phyloP scores from a whole-genome alignment of 2,329 filamentous ascomycete genomes.

The Fusarium chuoi region DNA sequence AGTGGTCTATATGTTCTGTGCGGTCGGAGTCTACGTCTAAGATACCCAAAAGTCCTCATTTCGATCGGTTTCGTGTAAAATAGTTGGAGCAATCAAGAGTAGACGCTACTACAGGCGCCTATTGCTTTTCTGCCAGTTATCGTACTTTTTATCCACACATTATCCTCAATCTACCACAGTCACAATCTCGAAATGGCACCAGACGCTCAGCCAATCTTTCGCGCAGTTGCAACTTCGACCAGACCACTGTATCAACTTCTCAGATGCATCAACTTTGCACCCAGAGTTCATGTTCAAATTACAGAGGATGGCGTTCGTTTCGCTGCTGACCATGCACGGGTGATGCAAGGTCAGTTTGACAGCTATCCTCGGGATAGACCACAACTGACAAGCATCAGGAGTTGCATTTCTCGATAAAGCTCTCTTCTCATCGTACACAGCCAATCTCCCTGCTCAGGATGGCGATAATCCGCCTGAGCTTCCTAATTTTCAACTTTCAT shows the following conservation, averaged over 20 bases:
- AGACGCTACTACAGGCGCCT: conserved; percentile 45
- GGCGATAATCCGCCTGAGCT: conserved; percentile 57
- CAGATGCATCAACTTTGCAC: conserved; percentile 68
- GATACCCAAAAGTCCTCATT: conserved; percentile 55
- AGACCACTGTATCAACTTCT: conserved; percentile 75
- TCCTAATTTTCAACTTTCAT: conserved; percentile 85
- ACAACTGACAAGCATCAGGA: conserved; percentile 41
- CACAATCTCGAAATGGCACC: conserved; percentile 42
- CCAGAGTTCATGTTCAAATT: conserved; percentile 74
- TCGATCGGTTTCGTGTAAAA: conserved; percentile 49
- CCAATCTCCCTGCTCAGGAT: conserved; percentile 60
- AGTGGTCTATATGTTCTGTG: conserved; percentile 98
- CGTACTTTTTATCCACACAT: conserved; percentile 23
- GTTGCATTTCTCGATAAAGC: conserved; percentile 84
- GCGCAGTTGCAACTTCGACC: conserved; percentile 80
- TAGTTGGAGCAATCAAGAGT: conserved; percentile 51
- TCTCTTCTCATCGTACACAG: conserved; percentile 87
- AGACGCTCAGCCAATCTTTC: conserved; percentile 68
- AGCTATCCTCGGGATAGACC: not conserved
- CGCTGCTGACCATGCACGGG: conserved; percentile 85
- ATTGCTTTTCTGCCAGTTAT: conserved; percentile 40
- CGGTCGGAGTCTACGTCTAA: conserved; percentile 97
- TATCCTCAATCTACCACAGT: conserved; percentile 8
- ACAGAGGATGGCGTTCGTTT: conserved; percentile 87
- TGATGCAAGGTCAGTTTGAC: conserved; percentile 80